Evolutionary conservation across 2,329 filamentous ascomycete genomes (phyloP), one percentile per base, ranked within the genome.

Genomic region (Cercospora berteroae): DNA sequence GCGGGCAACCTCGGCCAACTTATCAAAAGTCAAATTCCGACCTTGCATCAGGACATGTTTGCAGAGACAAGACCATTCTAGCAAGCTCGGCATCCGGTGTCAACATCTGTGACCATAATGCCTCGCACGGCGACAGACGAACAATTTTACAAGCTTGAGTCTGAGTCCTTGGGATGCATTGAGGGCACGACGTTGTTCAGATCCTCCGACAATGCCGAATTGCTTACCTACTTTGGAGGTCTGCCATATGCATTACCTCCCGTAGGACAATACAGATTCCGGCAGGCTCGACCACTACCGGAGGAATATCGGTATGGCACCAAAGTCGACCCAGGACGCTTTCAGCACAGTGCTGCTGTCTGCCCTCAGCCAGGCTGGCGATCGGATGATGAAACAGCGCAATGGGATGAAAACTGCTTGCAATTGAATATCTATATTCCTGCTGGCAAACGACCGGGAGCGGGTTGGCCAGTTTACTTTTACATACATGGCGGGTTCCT

Each of bases 401-500:
- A 75, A 4, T 81, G 80, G 74, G 79, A 81, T 59, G 86, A 88
- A 71, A 84, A 88, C 74, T 87, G 86, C 67, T 79, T 87, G 68
- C 50, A 87, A 69, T 77, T 80, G 60, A 87, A 87, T 73, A 78
- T 88, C 5, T 87, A 84, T 81, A 79, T 86, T 44, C 86, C 86
- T 3, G 71, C 75, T 20, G 84, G 81, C n/a, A 70, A 77, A 18
- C 83, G 83, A 5, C 73, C 75, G 36, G 77, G 72, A 31, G 66
- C 63, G 78, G 83, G 86, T 16, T 88, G 85, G 85, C 86, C 86
- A 4, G 85, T 88, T 0, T 80, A 86, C 60, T 83, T 88, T 71
- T 87, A 82, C 74, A 85, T 87, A 57, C 86, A 85, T 82, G 80
- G 69, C 29, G 86, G 86, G 3, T 88, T 86, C 73, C 78, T 88